Evolutionary conservation across 2,329 filamentous ascomycete species (phyloP), one percentile per base, ranked within the genome.

Genomic region (Mariannaea elegans): DNA sequence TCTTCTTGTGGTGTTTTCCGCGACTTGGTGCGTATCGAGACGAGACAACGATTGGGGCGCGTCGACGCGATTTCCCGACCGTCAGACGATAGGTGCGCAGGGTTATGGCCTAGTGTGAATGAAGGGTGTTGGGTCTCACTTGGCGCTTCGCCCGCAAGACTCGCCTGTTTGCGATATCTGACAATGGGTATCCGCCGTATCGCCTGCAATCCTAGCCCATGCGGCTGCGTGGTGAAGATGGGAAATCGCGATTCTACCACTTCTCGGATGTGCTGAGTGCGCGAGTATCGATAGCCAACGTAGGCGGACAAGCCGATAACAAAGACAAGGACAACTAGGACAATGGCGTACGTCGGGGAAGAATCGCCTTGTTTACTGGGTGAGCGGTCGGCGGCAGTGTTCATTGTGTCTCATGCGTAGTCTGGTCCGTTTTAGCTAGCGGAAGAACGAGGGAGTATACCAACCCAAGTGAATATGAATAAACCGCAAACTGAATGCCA

Each of bases 261-360:
- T 39, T 41, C 36, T 29, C 48, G 38, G 6, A 42, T 18, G 7
- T 34, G 34, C 27, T 32, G 23, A 13, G 31, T 13, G 10, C 48
- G 48, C 1, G 48, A 31, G 7, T 36, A 51, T 18, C 24, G 24
- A 12, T 51, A 36, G 6, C 34, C 36, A 2, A 24, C 23, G 12
- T 41, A 41, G 18, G 38, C 18, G 12, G 36, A 21, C 19, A 51
- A 41, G 1, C 34, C 34, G 3, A 51, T 42, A 2, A 51, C 24
- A 13, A 51, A 13, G 23, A 41, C 12, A 16, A 51, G 16, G 6
- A 51, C 38, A 19, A 51, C 31, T 12, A 51, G 31, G 16, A 51
- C 24, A 16, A 51, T 41, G 10, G 36, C 48, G 16, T 51, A 51
- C 2, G 48, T 42, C 41, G 48, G 48, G n/a, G 48, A 34, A 10